A percentile compares a stretch with the other conserved stretches of the same genome.
phyloP scores from a whole-genome alignment of 305 asterid genomes.

The Solanum chacoense region DNA sequence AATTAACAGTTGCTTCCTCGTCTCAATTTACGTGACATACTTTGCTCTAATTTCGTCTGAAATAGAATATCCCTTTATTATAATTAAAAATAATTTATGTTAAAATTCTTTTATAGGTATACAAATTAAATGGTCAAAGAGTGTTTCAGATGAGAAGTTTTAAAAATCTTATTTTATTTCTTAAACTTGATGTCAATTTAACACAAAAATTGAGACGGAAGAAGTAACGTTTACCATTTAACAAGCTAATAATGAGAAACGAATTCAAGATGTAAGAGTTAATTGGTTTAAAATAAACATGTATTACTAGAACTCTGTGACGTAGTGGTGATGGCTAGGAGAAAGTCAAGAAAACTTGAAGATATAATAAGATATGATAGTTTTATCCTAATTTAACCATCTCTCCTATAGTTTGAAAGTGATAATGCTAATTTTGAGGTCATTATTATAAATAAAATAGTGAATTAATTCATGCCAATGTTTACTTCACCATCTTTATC shows the following conservation, averaged over 20 bases:
- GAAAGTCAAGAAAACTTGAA: neutral
- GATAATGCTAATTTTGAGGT: neutral
- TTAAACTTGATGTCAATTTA: neutral
- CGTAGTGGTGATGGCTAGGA: neutral
- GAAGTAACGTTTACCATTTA: neutral
- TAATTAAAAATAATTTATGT: neutral
- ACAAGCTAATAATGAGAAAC: neutral
- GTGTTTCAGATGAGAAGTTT: neutral
- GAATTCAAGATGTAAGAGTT: neutral
- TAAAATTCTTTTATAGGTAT: neutral
- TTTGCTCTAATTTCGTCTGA: neutral
- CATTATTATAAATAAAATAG: neutral
- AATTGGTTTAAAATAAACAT: neutral
- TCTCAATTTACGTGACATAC: neutral
- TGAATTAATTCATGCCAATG: neutral
- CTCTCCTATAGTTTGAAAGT: neutral
- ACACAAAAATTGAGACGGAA: neutral
- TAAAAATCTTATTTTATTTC: neutral
- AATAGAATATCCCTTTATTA: neutral
- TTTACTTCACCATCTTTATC: neutral
- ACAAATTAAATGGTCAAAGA: neutral
- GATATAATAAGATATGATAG: neutral
- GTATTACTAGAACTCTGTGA: neutral
- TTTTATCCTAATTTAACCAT: neutral
- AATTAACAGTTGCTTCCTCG: neutral